phyloP scores from a whole-genome alignment of 2,329 filamentous ascomycete species.

The Epichloe aotearoae region DNA sequence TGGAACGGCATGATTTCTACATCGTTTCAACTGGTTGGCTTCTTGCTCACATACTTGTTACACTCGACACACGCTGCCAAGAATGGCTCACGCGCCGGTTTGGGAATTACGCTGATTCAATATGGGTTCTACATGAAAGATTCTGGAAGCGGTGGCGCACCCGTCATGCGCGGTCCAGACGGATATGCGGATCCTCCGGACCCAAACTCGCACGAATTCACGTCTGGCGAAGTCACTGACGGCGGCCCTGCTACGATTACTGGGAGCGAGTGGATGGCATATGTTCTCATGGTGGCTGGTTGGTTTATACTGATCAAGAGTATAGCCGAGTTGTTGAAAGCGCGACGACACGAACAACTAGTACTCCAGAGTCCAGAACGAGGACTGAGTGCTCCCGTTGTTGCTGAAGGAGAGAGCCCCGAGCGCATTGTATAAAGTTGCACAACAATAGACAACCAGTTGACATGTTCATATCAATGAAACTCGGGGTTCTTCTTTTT shows the following conservation, averaged over 20 bases:
- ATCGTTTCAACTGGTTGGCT: conserved; percentile 93
- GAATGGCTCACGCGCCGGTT: conserved; percentile 86
- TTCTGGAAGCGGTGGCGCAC: conserved; percentile 29
- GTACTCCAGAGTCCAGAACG: conserved; percentile 87
- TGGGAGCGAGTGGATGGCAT: conserved; percentile 79
- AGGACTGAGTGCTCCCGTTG: conserved; percentile 69
- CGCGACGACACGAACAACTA: conserved; percentile 80
- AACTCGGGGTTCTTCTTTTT: no score
- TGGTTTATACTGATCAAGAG: conserved; percentile 96
- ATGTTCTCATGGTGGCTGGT: conserved; percentile 87
- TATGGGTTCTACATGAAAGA: conserved; percentile 94
- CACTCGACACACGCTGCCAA: conserved; percentile 98
- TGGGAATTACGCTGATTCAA: conserved; percentile 90
- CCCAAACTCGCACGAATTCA: conserved; percentile 82
- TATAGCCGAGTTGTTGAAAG: conserved; percentile 81
- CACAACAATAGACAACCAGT: no score
- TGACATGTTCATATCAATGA: no score
- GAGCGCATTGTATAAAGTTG: conserved; percentile 56
- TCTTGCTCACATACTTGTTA: conserved; percentile 92
- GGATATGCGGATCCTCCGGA: conserved; percentile 62
- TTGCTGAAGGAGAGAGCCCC: conserved; percentile 70
- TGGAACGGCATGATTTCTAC: conserved; percentile 96
- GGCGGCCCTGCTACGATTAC: conserved; percentile 43
- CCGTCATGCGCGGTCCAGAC: conserved; percentile 35
- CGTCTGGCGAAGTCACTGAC: conserved; percentile 53